These are phyloP conservation scores for Evansstolkia leycettana DNA, from an alignment of 495 filamentous ascomycete species.

Conservation along the genomic window DNA sequence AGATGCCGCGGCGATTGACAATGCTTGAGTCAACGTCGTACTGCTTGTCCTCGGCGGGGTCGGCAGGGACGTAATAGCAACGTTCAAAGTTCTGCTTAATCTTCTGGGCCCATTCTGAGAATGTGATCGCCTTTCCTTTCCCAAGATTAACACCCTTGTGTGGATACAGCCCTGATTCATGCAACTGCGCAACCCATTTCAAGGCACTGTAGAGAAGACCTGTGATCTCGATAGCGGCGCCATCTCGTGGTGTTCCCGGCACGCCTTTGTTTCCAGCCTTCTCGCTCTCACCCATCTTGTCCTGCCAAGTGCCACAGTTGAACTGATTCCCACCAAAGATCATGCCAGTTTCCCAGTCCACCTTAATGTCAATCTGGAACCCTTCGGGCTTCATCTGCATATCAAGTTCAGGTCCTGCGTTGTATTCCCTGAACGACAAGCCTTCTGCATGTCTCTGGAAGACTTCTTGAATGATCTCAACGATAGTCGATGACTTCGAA, in stretches of 20 bases:
- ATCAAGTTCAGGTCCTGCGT: constrained; percentile 78
- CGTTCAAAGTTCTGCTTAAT: constrained; percentile 82
- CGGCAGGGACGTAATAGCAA: constrained; percentile 72
- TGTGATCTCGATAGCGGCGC: constrained; percentile 88
- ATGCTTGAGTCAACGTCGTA: constrained; percentile 72
- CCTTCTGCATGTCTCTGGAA: constrained; percentile 83
- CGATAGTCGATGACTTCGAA: constrained; percentile 63
- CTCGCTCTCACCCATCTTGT: constrained; percentile 99
- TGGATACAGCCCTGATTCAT: constrained; percentile 52
- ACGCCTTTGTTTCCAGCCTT: constrained; percentile 84
- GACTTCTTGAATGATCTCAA: constrained; percentile 86
- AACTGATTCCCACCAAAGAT: constrained; percentile 86
- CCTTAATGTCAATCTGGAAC: constrained; percentile 79
- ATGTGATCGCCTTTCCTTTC: constrained; percentile 47
- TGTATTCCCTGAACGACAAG: constrained; percentile 86
- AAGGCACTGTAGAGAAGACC: constrained; percentile 85
- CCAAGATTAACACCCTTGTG: constrained; percentile 57
- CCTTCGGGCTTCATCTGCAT: constrained; percentile 88
- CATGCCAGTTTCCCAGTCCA: constrained; percentile 87
- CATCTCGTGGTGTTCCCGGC: constrained; percentile 93
- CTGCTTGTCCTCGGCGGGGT: constrained; percentile 51
- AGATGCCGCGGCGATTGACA: constrained; percentile 85
- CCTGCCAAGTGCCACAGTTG: constrained; percentile 99
- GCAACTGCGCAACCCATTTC: constrained; percentile 60
- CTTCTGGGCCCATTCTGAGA: constrained; percentile 65